Percentiles rank a stretch among this genome's conserved stretches.
Conservation (phyloP, 2,329 filamentous ascomycete species). For the Arthrobotrys musiformis region DNA sequence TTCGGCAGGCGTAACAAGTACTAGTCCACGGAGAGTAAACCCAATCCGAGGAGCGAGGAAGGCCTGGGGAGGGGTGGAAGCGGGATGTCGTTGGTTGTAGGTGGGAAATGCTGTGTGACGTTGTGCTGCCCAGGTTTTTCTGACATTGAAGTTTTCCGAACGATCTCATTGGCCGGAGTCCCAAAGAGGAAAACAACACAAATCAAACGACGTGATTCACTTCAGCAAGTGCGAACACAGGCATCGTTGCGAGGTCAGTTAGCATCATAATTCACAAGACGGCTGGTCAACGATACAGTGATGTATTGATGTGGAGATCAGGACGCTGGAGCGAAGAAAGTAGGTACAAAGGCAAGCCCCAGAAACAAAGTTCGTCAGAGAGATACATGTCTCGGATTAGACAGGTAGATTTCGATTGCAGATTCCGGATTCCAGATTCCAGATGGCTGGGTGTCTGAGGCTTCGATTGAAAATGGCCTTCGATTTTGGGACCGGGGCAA, state of each 20-base stretch:
- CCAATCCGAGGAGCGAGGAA: slow-evolving; percentile 1
- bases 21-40: background rate
- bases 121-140: slow-evolving; percentile 28
- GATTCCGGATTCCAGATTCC: background rate
- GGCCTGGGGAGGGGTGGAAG: background rate
- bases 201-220: slow-evolving; percentile 7
- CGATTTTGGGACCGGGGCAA: background rate
- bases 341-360: background rate
- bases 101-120: slow-evolving; percentile 24
- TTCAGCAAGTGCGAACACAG: background rate
- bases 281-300: background rate
- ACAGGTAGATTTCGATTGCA: background rate
- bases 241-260: too few species aligned
- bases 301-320: background rate
- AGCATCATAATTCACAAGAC: too few species aligned
- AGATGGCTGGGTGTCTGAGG: slow-evolving; percentile 3
- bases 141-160: slow-evolving; percentile 19
- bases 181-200: slow-evolving; percentile 36
- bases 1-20: background rate
- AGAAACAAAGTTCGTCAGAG: background rate
- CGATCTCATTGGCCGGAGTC: slow-evolving; percentile 28
- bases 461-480: background rate
- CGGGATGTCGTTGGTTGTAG: slow-evolving; percentile 13
- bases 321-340: too few species aligned
- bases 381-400: background rate